A percentile compares a stretch with the other conserved stretches of the same genome.
phyloP scores from a whole-genome alignment of 2,329 filamentous ascomycete genomes.

The Boeremia exigua region DNA sequence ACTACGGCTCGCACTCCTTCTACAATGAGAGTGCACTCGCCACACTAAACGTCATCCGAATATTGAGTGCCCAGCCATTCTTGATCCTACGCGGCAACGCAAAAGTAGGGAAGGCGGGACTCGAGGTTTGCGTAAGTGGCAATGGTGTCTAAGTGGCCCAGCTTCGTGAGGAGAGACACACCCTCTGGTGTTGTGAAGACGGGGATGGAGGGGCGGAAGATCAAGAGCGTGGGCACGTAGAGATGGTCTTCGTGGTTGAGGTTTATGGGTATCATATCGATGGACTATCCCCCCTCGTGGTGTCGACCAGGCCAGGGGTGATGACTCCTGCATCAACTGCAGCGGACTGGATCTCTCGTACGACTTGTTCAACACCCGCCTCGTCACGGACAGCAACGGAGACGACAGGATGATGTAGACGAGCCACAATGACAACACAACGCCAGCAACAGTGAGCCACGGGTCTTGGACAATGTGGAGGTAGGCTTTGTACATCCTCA shows the following conservation, averaged over 20 bases:
- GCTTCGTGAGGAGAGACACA: background rate
- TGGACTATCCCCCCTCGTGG: background rate
- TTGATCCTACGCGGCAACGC: slow-evolving; percentile 15
- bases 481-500: slow-evolving; percentile 3
- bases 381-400: background rate
- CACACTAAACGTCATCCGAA: slow-evolving; percentile 12
- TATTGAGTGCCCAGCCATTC: slow-evolving; percentile 4
- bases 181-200: slow-evolving; percentile 1
- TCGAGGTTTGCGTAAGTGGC: background rate
- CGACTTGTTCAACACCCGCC: background rate
- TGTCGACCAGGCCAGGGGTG: background rate
- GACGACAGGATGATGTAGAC: background rate
- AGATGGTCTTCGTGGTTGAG: slow-evolving; percentile 12
- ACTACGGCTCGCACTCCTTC: slow-evolving; percentile 1
- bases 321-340: background rate
- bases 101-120: background rate
- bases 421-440: background rate
- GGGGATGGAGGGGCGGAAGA: slow-evolving; percentile 3
- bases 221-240: slow-evolving; percentile 6
- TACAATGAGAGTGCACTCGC: slow-evolving; percentile 5
- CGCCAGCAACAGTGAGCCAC: slow-evolving; percentile 5
- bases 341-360: background rate
- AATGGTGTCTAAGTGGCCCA: background rate
- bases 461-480: slow-evolving; percentile 11
- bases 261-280: slow-evolving; percentile 11